These are phyloP conservation scores for Dactylellina leptospora DNA, from an alignment of 2,329 filamentous ascomycete species.

Conservation along the genomic window DNA sequence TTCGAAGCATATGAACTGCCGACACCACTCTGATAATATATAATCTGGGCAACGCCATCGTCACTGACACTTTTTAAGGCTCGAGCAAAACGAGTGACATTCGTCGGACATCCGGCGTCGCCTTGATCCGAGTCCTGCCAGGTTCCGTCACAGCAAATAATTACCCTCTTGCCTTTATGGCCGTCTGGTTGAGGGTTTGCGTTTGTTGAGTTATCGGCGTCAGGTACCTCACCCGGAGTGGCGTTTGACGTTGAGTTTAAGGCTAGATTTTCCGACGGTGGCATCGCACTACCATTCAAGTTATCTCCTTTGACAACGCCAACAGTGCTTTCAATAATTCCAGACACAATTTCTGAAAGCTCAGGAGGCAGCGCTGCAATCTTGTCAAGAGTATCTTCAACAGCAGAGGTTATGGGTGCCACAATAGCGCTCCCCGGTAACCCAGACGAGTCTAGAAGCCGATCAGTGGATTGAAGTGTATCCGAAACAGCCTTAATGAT, in stretches of 20 bases:
- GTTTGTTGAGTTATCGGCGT: constrained; percentile 49
- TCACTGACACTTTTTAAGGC: constrained; percentile 65
- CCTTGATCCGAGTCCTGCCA: constrained; percentile 57
- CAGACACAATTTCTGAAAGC: constrained; percentile 13
- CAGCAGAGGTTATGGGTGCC: constrained; percentile 30
- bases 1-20: constrained; percentile 60
- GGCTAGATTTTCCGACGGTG: not conserved
- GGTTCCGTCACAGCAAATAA: constrained; percentile 57
- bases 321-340: constrained; percentile 15
- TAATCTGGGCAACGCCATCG: constrained; percentile 68
- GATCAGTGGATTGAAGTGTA: constrained; percentile 39
- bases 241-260: constrained; percentile 4
- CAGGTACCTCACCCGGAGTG: constrained; percentile 21
- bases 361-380: constrained; percentile 12
- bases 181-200: constrained; percentile 46
- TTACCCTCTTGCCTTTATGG: constrained; percentile 54
- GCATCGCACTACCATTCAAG: not conserved
- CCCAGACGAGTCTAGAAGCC: constrained; percentile 26
- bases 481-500: constrained; percentile 17
- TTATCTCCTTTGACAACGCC: constrained; percentile 10
- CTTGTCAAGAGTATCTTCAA: constrained; percentile 31
- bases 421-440: constrained; percentile 24
- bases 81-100: constrained; percentile 70
- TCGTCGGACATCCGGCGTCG: constrained; percentile 58
- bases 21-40: constrained; percentile 71